Conservation (phyloP, 805 yeast species). For the Wickerhamiella spandovensis region DNA sequence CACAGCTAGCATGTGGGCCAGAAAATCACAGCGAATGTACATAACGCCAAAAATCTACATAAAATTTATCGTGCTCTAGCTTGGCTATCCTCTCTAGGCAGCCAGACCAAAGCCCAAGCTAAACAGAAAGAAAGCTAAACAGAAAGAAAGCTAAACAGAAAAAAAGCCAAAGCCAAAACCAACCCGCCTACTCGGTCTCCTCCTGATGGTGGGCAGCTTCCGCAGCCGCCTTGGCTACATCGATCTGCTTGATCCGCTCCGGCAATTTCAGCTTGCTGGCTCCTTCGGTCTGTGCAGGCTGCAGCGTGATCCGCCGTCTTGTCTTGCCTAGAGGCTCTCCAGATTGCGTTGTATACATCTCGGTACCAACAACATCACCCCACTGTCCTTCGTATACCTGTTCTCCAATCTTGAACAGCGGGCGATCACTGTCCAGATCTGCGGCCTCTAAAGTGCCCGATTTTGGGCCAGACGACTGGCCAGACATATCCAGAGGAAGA, state of each 20-base stretch:
- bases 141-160: too few species aligned
- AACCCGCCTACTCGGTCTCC: not conserved
- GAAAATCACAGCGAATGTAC: not conserved
- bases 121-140: too few species aligned
- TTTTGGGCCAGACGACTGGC: slow-evolving; percentile 25
- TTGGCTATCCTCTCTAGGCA: too few species aligned
- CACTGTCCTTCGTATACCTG: slow-evolving; percentile 61
- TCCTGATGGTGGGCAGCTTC: slow-evolving; percentile 3
- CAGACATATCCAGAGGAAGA: slow-evolving; percentile 37
- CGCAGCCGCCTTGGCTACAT: not conserved
- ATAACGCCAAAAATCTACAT: not conserved
- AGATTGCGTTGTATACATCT: slow-evolving; percentile 27
- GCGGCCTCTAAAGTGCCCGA: slow-evolving; percentile 36
- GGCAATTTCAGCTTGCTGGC: slow-evolving; percentile 1
- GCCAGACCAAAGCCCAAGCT: too few species aligned
- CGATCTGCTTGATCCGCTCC: slow-evolving; percentile 6
- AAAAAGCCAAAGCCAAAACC: not conserved
- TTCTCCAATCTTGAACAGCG: slow-evolving; percentile 45
- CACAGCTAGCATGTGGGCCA: too few species aligned
- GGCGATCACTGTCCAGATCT: slow-evolving; percentile 41
- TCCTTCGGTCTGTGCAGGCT: slow-evolving; percentile 14
- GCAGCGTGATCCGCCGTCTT: slow-evolving; percentile 17
- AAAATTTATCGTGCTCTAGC: not conserved
- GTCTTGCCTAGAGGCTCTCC: slow-evolving; percentile 22
- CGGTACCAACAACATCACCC: slow-evolving; percentile 72